A percentile compares a stretch with the other conserved stretches of the same genome.
phyloP scores from a whole-genome alignment of 371 early-diverging fungal genomes.

The Mucor circinelloides region DNA sequence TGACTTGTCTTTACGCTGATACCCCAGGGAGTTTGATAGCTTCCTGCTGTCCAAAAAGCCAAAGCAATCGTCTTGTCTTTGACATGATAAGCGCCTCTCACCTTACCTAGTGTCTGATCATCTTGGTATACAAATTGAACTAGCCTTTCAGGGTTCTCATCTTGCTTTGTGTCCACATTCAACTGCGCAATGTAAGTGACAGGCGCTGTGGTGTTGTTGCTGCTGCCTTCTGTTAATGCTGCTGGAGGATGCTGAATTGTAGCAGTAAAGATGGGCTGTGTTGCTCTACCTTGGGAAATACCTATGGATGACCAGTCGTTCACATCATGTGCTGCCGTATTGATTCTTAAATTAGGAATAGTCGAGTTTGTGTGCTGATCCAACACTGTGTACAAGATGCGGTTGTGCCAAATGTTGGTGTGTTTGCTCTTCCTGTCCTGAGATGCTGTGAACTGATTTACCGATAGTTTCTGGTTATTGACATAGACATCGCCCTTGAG shows the following conservation, averaged over 20 bases:
- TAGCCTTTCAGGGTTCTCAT: neutral
- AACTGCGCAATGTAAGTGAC: conserved; percentile 16
- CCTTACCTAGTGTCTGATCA: neutral
- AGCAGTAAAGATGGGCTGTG: conserved; percentile 25
- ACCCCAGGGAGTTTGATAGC: neutral
- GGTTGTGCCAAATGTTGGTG: conserved; percentile 25
- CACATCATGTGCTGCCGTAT: conserved; percentile 6
- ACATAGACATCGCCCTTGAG: conserved; percentile 28
- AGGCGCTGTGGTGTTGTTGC: neutral
- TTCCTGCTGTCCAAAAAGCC: conserved; percentile 28
- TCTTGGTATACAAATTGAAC: conserved; percentile 16
- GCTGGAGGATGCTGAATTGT: conserved; percentile 14
- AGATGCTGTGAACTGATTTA: neutral
- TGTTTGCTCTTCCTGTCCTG: neutral
- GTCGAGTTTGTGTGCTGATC: neutral
- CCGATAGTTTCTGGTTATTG: neutral
- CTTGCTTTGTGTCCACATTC: conserved; percentile 4
- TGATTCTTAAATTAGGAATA: conserved; percentile 11
- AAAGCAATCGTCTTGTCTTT: conserved; percentile 10
- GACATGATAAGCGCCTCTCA: conserved; percentile 16
- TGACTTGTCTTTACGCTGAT: conserved; percentile 6
- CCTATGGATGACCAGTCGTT: conserved; percentile 26
- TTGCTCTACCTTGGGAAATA: conserved; percentile 22
- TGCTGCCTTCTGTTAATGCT: neutral
- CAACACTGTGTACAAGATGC: conserved; percentile 22